These are phyloP conservation scores for Phytophthora ohioensis DNA, from an alignment of 352 stramenopile species.

Conservation along the genomic window DNA sequence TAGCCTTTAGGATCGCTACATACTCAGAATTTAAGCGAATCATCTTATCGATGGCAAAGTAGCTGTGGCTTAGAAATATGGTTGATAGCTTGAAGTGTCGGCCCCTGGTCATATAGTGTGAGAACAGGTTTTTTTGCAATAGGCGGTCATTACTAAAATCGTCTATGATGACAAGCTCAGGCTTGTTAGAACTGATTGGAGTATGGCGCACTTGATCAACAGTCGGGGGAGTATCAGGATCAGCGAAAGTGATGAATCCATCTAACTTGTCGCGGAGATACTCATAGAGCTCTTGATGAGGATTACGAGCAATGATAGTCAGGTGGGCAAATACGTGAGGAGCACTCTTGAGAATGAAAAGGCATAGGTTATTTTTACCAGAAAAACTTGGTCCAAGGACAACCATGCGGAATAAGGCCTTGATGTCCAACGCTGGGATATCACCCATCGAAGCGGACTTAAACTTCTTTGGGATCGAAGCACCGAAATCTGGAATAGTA, in stretches of 20 bases:
- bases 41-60: too few species aligned
- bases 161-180: constrained; percentile 29
- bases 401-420: constrained; percentile 13
- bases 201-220: constrained; percentile 10
- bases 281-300: constrained; percentile 7
- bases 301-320: constrained; percentile 18
- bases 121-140: too few species aligned
- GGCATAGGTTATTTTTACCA: constrained; percentile 21
- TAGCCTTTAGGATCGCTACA: neutral
- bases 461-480: constrained; percentile 23
- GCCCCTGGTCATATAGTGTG: too few species aligned
- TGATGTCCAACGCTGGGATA: neutral
- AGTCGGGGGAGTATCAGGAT: neutral
- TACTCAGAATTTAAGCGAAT: too few species aligned
- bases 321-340: constrained; percentile 19
- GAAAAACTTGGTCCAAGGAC: neutral
- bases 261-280: constrained; percentile 11
- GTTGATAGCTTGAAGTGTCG: too few species aligned
- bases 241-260: constrained; percentile 11
- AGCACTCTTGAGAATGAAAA: constrained; percentile 20
- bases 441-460: constrained; percentile 2
- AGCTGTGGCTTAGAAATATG: too few species aligned
- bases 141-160: too few species aligned
- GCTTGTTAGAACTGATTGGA: constrained; percentile 11
- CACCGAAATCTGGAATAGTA: constrained; percentile 12